A percentile compares a stretch with the other conserved stretches of the same genome.
Conservation (phyloP, 768 basidiomycete species). For the Gelatoporia subvermispora region DNA sequence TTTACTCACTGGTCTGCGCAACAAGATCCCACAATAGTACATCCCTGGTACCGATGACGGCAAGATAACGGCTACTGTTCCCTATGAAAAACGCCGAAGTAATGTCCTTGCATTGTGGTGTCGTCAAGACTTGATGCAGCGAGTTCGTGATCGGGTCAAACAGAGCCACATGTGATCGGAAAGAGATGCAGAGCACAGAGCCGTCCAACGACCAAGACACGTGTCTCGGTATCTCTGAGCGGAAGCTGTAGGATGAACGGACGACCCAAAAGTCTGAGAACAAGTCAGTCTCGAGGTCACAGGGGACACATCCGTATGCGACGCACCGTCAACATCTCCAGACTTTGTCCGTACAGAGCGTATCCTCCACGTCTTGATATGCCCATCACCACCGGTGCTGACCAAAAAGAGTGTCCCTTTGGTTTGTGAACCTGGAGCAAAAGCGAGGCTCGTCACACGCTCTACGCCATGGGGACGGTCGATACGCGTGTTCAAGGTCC, state of each 20-base stretch:
- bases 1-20: constrained; percentile 48
- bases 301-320: not conserved
- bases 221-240: constrained; percentile 58
- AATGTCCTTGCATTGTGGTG: constrained; percentile 45
- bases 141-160: constrained; percentile 67
- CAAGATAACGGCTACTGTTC: constrained; percentile 63
- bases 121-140: constrained; percentile 54
- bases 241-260: constrained; percentile 68
- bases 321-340: constrained; percentile 48
- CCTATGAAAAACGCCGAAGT: constrained; percentile 64
- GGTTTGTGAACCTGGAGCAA: constrained; percentile 46
- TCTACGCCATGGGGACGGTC: constrained; percentile 78
- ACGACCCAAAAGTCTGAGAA: constrained; percentile 71
- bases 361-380: constrained; percentile 79
- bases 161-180: constrained; percentile 62
- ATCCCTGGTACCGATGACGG: constrained; percentile 41
- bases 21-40: constrained; percentile 74
- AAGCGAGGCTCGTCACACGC: constrained; percentile 60
- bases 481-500: constrained; percentile 83
- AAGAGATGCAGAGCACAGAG: constrained; percentile 74
- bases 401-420: constrained; percentile 44
- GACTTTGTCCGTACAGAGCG: constrained; percentile 41
- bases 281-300: not conserved
- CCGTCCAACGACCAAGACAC: constrained; percentile 81
- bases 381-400: constrained; percentile 71